Percentiles rank a stretch among this genome's conserved stretches.
Conservation (phyloP, 2,329 filamentous ascomycete species). For the Xenoacremonium recifei region DNA sequence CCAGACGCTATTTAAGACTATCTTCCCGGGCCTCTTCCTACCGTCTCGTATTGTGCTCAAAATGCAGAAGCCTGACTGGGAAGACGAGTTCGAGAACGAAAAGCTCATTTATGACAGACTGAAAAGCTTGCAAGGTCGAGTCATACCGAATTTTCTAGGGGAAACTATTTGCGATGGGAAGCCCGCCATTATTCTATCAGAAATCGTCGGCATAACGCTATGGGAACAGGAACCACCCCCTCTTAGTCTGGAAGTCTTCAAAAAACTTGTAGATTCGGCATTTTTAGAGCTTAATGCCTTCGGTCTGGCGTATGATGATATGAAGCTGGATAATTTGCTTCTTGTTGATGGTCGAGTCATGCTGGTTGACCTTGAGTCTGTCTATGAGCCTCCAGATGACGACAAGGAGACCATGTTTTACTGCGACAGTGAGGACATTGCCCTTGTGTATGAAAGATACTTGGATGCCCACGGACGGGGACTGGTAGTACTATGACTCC, state of each 20-base stretch:
- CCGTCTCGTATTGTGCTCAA: slow-evolving; percentile 14
- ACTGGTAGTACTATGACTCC: too few relatives aligned
- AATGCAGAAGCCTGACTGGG: slow-evolving; percentile 20
- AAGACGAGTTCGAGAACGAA: slow-evolving; percentile 24
- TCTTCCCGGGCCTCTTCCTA: slow-evolving; percentile 1
- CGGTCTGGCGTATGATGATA: slow-evolving; percentile 1
- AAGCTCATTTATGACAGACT: slow-evolving; percentile 16
- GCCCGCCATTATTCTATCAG: slow-evolving; percentile 20
- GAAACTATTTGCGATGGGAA: slow-evolving; percentile 16
- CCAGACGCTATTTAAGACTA: neutral
- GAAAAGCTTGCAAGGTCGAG: slow-evolving; percentile 15
- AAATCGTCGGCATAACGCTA: slow-evolving; percentile 13
- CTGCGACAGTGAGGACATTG: neutral
- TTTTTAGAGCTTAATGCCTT: neutral
- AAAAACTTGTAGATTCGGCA: neutral
- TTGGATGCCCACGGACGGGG: too few relatives aligned
- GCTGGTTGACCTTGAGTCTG: slow-evolving; percentile 2
- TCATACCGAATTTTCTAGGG: slow-evolving; percentile 20
- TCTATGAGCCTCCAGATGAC: neutral
- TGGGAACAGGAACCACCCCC: slow-evolving; percentile 1
- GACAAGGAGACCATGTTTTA: slow-evolving; percentile 1
- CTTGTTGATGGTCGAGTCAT: neutral
- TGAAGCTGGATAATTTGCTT: slow-evolving; percentile 1
- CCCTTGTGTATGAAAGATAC: slow-evolving; percentile 2
- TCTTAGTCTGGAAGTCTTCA: slow-evolving; percentile 1